Evolutionary conservation across 176 grass and related monocot species (phyloP).

Genomic region (Oryza glumipatula): DNA sequence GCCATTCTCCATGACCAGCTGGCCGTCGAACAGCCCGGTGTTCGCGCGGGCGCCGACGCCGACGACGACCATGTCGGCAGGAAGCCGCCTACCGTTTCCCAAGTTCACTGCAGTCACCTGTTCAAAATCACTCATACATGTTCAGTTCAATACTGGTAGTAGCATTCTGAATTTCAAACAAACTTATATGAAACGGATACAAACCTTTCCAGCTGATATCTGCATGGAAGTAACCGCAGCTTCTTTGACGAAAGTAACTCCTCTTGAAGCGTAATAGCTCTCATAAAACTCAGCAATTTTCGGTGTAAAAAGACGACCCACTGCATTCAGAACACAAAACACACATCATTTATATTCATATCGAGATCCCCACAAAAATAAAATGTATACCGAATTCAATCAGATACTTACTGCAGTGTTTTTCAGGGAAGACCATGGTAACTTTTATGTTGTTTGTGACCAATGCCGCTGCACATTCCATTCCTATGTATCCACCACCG

Average conservation of each 20-base stretch:
- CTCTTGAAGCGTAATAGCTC: constrained; percentile 69
- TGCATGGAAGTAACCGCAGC: constrained; percentile 64
- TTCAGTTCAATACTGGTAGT: neutral
- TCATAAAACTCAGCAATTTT: constrained; percentile 84
- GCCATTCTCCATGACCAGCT: constrained; percentile 66
- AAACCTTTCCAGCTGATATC: constrained; percentile 59
- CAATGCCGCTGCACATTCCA: constrained; percentile 90
- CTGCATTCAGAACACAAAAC: constrained; percentile 40
- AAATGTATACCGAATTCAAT: neutral
- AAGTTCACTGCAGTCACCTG: constrained; percentile 73
- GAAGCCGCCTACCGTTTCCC: constrained; percentile 63
- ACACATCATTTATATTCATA: neutral
- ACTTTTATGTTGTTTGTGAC: constrained; percentile 76
- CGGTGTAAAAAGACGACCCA: constrained; percentile 73
- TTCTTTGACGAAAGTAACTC: constrained; percentile 77
- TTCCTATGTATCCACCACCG: constrained; percentile 89
- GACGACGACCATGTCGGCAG: constrained; percentile 74
- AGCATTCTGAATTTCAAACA: neutral
- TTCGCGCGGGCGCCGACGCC: constrained; percentile 85
- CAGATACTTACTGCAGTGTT: constrained; percentile 78
- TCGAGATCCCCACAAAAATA: neutral
- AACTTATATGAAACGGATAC: neutral
- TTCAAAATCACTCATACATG: neutral
- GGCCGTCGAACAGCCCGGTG: constrained; percentile 55
- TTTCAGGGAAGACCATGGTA: constrained; percentile 81